Conservation (phyloP, 495 filamentous ascomycete genomes). For the Xylaria castorea region DNA sequence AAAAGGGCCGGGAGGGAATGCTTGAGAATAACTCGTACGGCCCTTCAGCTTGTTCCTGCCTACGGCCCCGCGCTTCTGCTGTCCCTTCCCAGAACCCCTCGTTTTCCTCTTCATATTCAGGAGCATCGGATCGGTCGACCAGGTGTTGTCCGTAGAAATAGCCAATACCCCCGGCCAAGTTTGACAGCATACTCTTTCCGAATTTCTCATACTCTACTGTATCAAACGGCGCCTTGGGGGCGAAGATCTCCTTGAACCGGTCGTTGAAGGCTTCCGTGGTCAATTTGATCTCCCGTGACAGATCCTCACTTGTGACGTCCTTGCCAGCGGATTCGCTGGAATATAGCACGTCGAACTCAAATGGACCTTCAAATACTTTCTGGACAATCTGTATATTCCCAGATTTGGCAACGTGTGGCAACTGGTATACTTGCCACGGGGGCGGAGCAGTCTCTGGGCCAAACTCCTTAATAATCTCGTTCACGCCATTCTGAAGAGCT, state of each 20-base stretch:
- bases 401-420: conserved; percentile 67
- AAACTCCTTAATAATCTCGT: conserved; percentile 69
- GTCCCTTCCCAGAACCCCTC: conserved; percentile 98
- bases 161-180: conserved; percentile 91
- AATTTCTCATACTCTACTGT: conserved; percentile 77
- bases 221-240: conserved; percentile 77
- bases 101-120: conserved; percentile 94
- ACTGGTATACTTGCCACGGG: conserved; percentile 83
- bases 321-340: conserved; percentile 77
- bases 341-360: conserved; percentile 94
- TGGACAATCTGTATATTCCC: conserved; percentile 92
- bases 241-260: conserved; percentile 75
- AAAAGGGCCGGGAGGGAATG: conserved; percentile 93
- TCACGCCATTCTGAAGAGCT: conserved; percentile 78
- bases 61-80: conserved; percentile 68
- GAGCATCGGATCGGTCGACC: conserved; percentile 87
- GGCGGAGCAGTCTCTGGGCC: conserved; percentile 77
- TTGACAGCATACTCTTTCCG: conserved; percentile 89
- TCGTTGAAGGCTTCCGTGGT: conserved; percentile 71
- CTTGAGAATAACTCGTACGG: conserved; percentile 91
- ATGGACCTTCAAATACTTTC: conserved; percentile 88
- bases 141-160: conserved; percentile 90
- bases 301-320: conserved; percentile 63
- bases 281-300: conserved; percentile 72
- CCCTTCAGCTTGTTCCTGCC: conserved; percentile 72